Evolutionary conservation across 257 asterid genomes (phyloP).

Genomic region (Rauvolfia tetraphylla): DNA sequence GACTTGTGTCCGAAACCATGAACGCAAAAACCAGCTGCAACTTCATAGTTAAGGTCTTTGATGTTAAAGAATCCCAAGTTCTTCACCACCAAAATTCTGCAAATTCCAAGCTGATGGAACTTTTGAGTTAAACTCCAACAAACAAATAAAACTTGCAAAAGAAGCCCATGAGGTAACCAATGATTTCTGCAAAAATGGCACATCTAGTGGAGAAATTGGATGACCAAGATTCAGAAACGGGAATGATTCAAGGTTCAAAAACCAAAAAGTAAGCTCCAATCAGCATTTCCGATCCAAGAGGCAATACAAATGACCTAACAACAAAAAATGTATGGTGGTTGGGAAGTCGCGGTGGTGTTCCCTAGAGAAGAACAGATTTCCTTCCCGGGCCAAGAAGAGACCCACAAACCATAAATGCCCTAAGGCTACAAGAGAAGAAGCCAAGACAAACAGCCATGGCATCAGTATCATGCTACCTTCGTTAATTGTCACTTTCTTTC

Average conservation of each 20-base stretch:
- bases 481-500: conserved; percentile 2
- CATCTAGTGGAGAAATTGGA: neutral
- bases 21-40: neutral
- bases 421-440: neutral
- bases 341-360: neutral
- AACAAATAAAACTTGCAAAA: neutral
- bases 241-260: neutral
- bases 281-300: conserved; percentile 3
- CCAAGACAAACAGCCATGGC: neutral
- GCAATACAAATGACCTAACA: neutral
- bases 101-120: conserved; percentile 1
- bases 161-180: neutral
- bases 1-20: neutral
- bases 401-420: no score
- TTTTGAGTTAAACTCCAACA: neutral
- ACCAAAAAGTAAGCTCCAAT: neutral
- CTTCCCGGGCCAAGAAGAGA: neutral
- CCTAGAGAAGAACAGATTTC: neutral
- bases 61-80: neutral
- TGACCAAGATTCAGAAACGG: conserved; percentile 1
- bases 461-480: conserved; percentile 1
- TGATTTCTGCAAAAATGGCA: neutral
- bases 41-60: neutral
- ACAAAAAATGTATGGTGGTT: neutral
- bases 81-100: conserved; percentile 9